Base-by-base conservation (phyloP, 192 early-diverging fungal genomes). In the Gamsiella multidivaricata region DNA sequence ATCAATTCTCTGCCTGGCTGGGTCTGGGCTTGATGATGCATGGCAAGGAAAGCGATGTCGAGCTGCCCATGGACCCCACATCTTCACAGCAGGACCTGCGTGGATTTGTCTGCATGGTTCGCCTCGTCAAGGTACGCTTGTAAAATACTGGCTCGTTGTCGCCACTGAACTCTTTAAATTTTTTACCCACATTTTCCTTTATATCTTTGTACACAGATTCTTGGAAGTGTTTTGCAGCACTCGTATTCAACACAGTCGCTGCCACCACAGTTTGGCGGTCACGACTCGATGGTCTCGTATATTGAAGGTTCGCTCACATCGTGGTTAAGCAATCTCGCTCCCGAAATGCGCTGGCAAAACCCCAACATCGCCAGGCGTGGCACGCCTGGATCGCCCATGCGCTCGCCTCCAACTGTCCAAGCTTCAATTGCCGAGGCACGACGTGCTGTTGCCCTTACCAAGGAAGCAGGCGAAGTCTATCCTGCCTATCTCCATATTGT, bases 401-500 rank as follows among this genome's bases (percentile, higher is more conserved):
- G 65, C 45, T 69, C 66, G 8, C 65, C 74, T 12, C 64, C 37
- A 20, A 22, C 50, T 11, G 23, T 60, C 20, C 69, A 62, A 18
- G 42, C 70, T 8, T 43, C 62, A 18, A 34, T 60, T n/a, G 56
- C 63, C 1, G 71, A 75, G 47, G 64, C 64, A 5, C 36, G 31
- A 37, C 62, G 41, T 3, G 65, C 74, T 26, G 65, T 59, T 25
- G 22, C 37, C 20, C 53, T 78, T 23, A 66, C 55, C 14, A 68
- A 18, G 32, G 74, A 78, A 10, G 36, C 60, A 22, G 65, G 65
- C 31, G 74, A 78, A 20, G 66, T 78, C 1, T 78, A 78, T 37
- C 74, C 74, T 1, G 74, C 65, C 23, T 78, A 78, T 11, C 66
- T 78, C n/a, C 69, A 69, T 51, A 70, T 82, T 63, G 73, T 79